Conservation (phyloP, 2,329 filamentous ascomycete species). For the Fusarium goolgardi region DNA sequence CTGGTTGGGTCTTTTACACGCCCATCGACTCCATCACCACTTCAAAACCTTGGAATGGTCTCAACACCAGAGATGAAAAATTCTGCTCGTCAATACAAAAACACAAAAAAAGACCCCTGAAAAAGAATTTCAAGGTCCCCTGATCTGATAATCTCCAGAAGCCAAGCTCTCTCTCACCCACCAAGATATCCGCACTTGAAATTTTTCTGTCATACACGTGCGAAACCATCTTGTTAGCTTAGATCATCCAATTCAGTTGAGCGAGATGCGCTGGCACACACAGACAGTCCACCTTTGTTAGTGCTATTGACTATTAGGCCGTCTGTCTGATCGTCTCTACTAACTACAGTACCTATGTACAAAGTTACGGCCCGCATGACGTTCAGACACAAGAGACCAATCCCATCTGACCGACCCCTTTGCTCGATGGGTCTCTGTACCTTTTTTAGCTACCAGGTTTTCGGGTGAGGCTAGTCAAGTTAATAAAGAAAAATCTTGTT, state of each 20-base stretch:
- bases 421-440: background rate
- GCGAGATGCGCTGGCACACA: constrained; percentile 37
- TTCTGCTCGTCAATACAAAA: constrained; percentile 3
- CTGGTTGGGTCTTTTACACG: constrained; percentile 29
- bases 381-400: constrained; percentile 2
- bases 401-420: background rate
- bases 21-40: constrained; percentile 4
- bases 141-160: constrained; percentile 1
- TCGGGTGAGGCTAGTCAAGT: constrained; percentile 1
- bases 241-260: constrained; percentile 36
- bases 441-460: constrained; percentile 8
- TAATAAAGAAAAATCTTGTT: constrained; percentile 8
- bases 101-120: background rate
- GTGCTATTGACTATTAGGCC: background rate
- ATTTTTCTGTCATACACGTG: constrained; percentile 19
- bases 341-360: background rate
- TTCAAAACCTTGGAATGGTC: constrained; percentile 9
- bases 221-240: constrained; percentile 21
- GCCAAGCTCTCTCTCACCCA: background rate
- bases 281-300: constrained; percentile 1
- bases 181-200: constrained; percentile 25
- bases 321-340: background rate
- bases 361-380: constrained; percentile 7
- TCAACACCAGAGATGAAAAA: constrained; percentile 6
- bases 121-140: background rate